Base-by-base conservation (phyloP, 306 rosid species). In the Fragaria ananassa region DNA sequence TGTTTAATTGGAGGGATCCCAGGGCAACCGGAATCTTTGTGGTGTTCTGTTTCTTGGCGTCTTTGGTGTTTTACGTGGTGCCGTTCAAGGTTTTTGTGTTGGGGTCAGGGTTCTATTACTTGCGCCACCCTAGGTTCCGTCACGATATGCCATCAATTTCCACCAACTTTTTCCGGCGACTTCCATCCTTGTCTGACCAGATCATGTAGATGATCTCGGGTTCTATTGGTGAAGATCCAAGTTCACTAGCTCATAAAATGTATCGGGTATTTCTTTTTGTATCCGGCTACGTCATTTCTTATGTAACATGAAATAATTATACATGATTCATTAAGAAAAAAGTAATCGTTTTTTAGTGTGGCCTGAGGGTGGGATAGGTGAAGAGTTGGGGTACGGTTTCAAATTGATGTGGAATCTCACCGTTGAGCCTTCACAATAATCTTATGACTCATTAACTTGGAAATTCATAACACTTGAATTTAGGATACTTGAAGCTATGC, bases 11-110 rank as follows among this genome's bases (percentile, higher is more conserved):
- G 98, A 79, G 89, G 79, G 97, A 94, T 58, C 96, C 97, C 3
- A 81, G 98, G 12, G 98, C 96, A 3, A 92, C 97, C 0, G 97
- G 91, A 29, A 87, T 94, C 45, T 92, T 94, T 45, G 90, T 85
- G 12, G 86, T 90, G 21, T 71, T 92, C 18, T 92, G 96, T 72
- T 68, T 94, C 39, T 53, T 88, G 17, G 87, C 92, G 1, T 94
- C 98, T 18, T 68, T 90, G 79, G 54, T 87, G 71, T 92, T 92
- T 71, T 94, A 92, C 9, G 86, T 70, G 23, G 84, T 92, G 81
- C 91, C 98, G 39, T 89, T 94, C 41, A 85, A 80, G 78, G 93
- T 72, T 0, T 65, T 92, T 70, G 79, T 83, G 68, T 58, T 91
- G 78, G 89, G 82, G 3, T 86, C 74, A 2, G 96, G 92, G 14